Evolutionary conservation across 257 asterid genomes (phyloP).

Genomic region (Nicotiana attenuata): DNA sequence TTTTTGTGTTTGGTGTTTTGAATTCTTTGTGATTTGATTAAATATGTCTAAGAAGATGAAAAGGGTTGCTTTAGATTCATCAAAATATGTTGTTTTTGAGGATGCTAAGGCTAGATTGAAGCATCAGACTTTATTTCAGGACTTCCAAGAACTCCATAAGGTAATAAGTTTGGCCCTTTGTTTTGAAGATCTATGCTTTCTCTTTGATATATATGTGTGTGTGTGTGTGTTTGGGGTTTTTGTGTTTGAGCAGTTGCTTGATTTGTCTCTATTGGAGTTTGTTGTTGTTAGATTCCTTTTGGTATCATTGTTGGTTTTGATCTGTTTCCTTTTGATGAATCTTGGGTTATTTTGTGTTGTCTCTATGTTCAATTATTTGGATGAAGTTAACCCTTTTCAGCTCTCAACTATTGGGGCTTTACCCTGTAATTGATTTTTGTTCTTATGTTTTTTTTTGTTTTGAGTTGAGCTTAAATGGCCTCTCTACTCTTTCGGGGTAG

Average conservation of each 20-base stretch:
- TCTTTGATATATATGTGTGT: background rate
- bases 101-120: constrained; percentile 44
- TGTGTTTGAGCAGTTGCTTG: background rate
- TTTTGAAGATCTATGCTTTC: constrained; percentile 24
- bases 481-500: no score
- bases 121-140: constrained; percentile 62
- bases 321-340: constrained; percentile 5
- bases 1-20: constrained; percentile 18
- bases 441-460: background rate
- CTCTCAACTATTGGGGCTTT: background rate
- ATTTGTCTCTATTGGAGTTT: background rate
- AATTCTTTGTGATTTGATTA: constrained; percentile 36
- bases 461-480: background rate
- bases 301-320: background rate
- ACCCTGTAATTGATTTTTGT: background rate
- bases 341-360: constrained; percentile 17
- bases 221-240: background rate
- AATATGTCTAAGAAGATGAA: constrained; percentile 57
- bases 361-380: constrained; percentile 3
- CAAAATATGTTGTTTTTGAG: constrained; percentile 28
- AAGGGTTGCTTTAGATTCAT: constrained; percentile 33
- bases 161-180: constrained; percentile 26
- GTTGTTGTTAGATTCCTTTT: background rate
- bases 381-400: background rate
- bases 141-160: constrained; percentile 61